Evolutionary conservation across 2,329 filamentous ascomycete genomes (phyloP).

Genomic region (Aspergillus awamori): DNA sequence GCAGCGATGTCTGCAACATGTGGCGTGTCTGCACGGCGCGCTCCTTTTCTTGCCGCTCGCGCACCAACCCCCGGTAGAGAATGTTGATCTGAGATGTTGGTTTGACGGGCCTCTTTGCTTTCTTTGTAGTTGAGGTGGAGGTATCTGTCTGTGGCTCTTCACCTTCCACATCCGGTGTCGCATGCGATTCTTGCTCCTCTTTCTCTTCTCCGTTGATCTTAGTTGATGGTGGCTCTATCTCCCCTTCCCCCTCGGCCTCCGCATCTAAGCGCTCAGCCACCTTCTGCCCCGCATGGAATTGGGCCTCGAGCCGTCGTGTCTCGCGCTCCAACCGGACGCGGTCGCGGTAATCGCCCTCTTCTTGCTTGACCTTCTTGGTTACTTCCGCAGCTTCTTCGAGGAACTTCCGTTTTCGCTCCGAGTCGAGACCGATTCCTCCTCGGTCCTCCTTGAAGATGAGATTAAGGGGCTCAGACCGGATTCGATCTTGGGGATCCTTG

Average conservation of each 20-base stretch:
- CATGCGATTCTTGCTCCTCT: slow-evolving; percentile 11
- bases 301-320: slow-evolving; percentile 66
- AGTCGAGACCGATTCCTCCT: slow-evolving; percentile 81
- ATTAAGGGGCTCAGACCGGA: slow-evolving; percentile 71
- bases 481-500: slow-evolving; percentile 26
- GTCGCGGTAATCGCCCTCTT: slow-evolving; percentile 73
- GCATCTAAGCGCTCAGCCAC: slow-evolving; percentile 76
- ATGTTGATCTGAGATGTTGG: slow-evolving; percentile 72
- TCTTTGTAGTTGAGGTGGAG: background rate
- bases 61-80: slow-evolving; percentile 76
- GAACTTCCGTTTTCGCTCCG: slow-evolving; percentile 77
- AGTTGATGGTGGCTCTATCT: slow-evolving; percentile 16
- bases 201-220: no score
- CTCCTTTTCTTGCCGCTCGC: slow-evolving; percentile 66
- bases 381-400: slow-evolving; percentile 62
- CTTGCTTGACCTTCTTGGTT: slow-evolving; percentile 63
- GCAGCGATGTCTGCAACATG: slow-evolving; percentile 36
- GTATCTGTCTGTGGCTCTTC: slow-evolving; percentile 14
- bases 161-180: slow-evolving; percentile 18
- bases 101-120: slow-evolving; percentile 34
- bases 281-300: slow-evolving; percentile 77
- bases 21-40: slow-evolving; percentile 36
- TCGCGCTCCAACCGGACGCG: slow-evolving; percentile 72
- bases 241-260: slow-evolving; percentile 44
- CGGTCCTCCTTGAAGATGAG: slow-evolving; percentile 77